Evolutionary conservation across 805 yeast genomes (phyloP).

Genomic region (Yamadazyma akitaensis): DNA sequence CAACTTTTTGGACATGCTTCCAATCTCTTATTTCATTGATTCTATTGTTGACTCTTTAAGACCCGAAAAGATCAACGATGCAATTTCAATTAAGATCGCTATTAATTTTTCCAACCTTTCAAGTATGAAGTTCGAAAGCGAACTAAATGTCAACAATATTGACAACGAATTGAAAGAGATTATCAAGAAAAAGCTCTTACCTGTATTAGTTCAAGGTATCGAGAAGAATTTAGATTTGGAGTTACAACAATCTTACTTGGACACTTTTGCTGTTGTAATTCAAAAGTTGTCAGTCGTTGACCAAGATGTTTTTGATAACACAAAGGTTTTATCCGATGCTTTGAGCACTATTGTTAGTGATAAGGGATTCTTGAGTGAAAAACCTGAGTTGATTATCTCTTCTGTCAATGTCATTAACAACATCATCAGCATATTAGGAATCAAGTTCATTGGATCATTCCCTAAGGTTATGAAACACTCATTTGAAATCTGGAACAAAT

Average conservation of each 20-base stretch:
- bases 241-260: conserved; percentile 66
- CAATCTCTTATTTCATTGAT: conserved; percentile 66
- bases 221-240: conserved; percentile 38
- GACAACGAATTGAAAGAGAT: conserved; percentile 45
- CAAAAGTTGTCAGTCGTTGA: conserved; percentile 53
- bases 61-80: conserved; percentile 24
- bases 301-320: conserved; percentile 22
- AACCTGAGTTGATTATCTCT: conserved; percentile 66
- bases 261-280: conserved; percentile 61
- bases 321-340: conserved; percentile 45
- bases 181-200: conserved; percentile 52
- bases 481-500: conserved; percentile 52
- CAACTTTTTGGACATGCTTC: conserved; percentile 64
- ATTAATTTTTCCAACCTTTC: conserved; percentile 62
- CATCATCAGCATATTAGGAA: conserved; percentile 73
- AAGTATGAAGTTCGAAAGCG: conserved; percentile 65
- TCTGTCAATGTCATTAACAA: conserved; percentile 70
- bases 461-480: conserved; percentile 81
- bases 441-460: conserved; percentile 78
- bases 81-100: conserved; percentile 50
- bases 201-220: conserved; percentile 44
- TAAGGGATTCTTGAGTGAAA: conserved; percentile 51
- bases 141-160: conserved; percentile 44
- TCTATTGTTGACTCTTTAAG: conserved; percentile 49
- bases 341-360: conserved; percentile 48